Conservation (phyloP, 2,329 filamentous ascomycete genomes). For the Torrubiella hemipterigena region DNA sequence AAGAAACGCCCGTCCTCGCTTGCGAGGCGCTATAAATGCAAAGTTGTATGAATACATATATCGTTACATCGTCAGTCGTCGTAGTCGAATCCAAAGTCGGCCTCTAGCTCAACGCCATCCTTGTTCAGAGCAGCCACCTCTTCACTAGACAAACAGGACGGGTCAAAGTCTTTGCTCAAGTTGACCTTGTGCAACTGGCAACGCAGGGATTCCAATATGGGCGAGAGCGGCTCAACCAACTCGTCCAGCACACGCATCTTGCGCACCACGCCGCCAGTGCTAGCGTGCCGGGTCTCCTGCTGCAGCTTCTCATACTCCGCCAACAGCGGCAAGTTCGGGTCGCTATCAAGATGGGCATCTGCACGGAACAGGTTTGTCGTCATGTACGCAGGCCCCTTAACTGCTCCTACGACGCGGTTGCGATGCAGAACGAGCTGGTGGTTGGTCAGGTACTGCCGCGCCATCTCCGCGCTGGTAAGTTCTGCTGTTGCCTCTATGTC, state of each 20-base stretch:
- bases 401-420: slow-evolving; percentile 38
- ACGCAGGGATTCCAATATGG: too few relatives aligned
- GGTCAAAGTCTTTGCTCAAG: slow-evolving; percentile 15
- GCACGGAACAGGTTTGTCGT: slow-evolving; percentile 30
- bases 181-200: slow-evolving; percentile 16
- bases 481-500: slow-evolving; percentile 7
- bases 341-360: slow-evolving; percentile 34
- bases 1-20: too few relatives aligned
- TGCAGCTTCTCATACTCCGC: slow-evolving; percentile 30
- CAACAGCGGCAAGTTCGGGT: slow-evolving; percentile 31
- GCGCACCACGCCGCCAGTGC: slow-evolving; percentile 11
- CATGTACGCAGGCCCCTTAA: slow-evolving; percentile 42
- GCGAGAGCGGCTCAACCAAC: background rate
- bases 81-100: slow-evolving; percentile 13
- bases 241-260: slow-evolving; percentile 5
- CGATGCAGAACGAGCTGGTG: slow-evolving; percentile 28
- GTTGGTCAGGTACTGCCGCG: slow-evolving; percentile 20
- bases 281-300: slow-evolving; percentile 23
- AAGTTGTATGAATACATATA: too few relatives aligned
- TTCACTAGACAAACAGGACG: too few relatives aligned
- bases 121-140: slow-evolving; percentile 9
- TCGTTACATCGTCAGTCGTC: too few relatives aligned
- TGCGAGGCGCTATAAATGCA: too few relatives aligned
- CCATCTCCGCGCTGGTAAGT: slow-evolving; percentile 11
- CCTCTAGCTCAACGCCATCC: slow-evolving; percentile 9